Percentiles rank a stretch among this genome's conserved stretches.
phyloP scores from a whole-genome alignment of 2,329 filamentous ascomycete species.

The Talaromyces marneffei region DNA sequence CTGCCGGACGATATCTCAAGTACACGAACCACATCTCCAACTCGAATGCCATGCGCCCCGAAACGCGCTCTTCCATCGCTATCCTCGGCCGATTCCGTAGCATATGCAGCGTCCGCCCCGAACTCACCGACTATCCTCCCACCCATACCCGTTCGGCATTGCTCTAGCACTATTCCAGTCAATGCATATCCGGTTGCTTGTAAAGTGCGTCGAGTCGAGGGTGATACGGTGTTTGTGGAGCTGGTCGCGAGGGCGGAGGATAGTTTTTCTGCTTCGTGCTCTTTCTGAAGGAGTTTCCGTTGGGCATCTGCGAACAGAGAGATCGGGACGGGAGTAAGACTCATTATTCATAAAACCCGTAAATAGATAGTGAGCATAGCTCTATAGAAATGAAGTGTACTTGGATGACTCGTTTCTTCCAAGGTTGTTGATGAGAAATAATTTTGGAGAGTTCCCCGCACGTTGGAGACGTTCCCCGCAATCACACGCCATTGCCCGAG shows the following conservation, averaged over 20 bases:
- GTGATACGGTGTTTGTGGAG: constrained; percentile 36
- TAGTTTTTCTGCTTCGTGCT: constrained; percentile 42
- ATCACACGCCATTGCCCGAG: not conserved
- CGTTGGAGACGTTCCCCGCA: constrained; percentile 10
- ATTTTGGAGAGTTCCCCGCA: constrained; percentile 10
- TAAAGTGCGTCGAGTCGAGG: constrained; percentile 38
- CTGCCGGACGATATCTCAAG: constrained; percentile 31
- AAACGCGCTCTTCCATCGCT: constrained; percentile 38
- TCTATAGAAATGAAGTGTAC: not conserved
- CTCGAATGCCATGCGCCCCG: constrained; percentile 43
- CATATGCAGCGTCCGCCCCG: constrained; percentile 61
- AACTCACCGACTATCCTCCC: constrained; percentile 89
- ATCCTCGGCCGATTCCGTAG: constrained; percentile 31
- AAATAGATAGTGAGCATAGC: too few relatives aligned
- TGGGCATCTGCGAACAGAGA: constrained; percentile 39
- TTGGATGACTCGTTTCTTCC: not conserved
- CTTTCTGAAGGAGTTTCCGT: constrained; percentile 36
- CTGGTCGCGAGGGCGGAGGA: constrained; percentile 39
- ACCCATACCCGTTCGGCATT: constrained; percentile 80
- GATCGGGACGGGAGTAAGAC: constrained; percentile 28
- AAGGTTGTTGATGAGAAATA: not conserved
- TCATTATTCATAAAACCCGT: constrained; percentile 10
- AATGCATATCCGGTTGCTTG: constrained; percentile 38
- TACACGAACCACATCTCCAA: constrained; percentile 45
- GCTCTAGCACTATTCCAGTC: constrained; percentile 56